phyloP scores from a whole-genome alignment of 495 filamentous ascomycete species.

The Talaromyces liani region DNA sequence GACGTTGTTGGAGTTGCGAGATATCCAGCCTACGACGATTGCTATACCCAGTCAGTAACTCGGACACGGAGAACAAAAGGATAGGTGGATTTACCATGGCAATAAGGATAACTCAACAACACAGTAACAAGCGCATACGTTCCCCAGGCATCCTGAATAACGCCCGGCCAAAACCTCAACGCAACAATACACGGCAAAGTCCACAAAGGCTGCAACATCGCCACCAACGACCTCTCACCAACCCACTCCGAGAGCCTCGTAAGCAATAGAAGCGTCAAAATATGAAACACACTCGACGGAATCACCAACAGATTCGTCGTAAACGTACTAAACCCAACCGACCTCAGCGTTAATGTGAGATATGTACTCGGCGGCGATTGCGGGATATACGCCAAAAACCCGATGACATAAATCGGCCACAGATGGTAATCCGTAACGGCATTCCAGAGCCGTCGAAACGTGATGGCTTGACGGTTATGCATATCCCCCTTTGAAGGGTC shows the following conservation, averaged over 20 bases:
- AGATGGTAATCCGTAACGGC: constrained; percentile 32
- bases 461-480: constrained; percentile 52
- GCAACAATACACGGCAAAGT: constrained; percentile 44
- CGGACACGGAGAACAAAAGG: no score
- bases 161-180: constrained; percentile 35
- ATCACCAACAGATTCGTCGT: constrained; percentile 59
- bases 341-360: constrained; percentile 53
- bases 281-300: constrained; percentile 33
- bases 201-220: constrained; percentile 44
- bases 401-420: constrained; percentile 1
- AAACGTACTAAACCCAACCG: constrained; percentile 58
- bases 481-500: constrained; percentile 64
- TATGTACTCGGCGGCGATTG: constrained; percentile 40
- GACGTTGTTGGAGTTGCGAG: constrained; percentile 53
- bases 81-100: constrained; percentile 24
- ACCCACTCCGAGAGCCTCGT: constrained; percentile 35
- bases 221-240: constrained; percentile 39
- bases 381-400: constrained; percentile 40
- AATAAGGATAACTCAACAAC: constrained; percentile 47
- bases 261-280: constrained; percentile 23
- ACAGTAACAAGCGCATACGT: constrained; percentile 43
- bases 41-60: constrained; percentile 13
- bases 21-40: constrained; percentile 56
- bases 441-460: constrained; percentile 35
- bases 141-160: constrained; percentile 36